Evolutionary conservation across 306 rosid genomes (phyloP).

Genomic region (Geum urbanum): DNA sequence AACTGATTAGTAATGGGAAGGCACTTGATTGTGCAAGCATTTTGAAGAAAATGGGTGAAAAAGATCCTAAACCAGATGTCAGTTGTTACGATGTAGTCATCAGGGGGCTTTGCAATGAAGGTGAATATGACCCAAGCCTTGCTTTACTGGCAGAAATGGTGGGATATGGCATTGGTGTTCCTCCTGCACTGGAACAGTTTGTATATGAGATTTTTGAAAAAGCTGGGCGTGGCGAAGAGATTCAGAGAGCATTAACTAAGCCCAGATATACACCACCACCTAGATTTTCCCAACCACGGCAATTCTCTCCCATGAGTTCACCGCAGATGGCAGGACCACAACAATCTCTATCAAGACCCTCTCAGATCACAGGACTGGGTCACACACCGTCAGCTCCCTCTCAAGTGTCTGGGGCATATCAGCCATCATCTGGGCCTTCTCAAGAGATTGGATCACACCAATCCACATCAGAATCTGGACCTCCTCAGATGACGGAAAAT

Average conservation of each 20-base stretch:
- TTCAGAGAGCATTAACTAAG: slow-evolving; percentile 51
- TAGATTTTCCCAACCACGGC: slow-evolving; percentile 29
- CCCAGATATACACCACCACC: slow-evolving; percentile 40
- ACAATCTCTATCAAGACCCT: slow-evolving; percentile 23
- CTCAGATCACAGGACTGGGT: slow-evolving; percentile 27
- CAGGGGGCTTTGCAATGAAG: slow-evolving; percentile 71
- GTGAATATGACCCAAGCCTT: slow-evolving; percentile 47
- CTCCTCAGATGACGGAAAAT: slow-evolving; percentile 33
- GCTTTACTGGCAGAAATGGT: slow-evolving; percentile 60
- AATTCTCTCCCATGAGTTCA: slow-evolving; percentile 2
- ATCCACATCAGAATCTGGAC: slow-evolving; percentile 38
- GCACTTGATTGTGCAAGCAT: slow-evolving; percentile 60
- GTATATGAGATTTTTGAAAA: slow-evolving; percentile 48
- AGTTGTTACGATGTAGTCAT: slow-evolving; percentile 80
- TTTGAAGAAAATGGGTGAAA: slow-evolving; percentile 88
- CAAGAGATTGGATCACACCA: slow-evolving; percentile 35
- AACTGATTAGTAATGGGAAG: slow-evolving; percentile 68
- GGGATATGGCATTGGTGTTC: slow-evolving; percentile 74
- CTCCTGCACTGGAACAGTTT: slow-evolving; percentile 53
- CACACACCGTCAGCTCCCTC: slow-evolving; percentile 4
- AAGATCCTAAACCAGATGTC: slow-evolving; percentile 89
- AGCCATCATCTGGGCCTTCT: slow-evolving; percentile 22
- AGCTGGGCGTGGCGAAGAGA: slow-evolving; percentile 67
- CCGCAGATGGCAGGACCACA: slow-evolving; percentile 35
- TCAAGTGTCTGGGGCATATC: slow-evolving; percentile 29